These are phyloP conservation scores for Gossypium stocksii DNA, from an alignment of 345 rosid genomes.

Conservation along the genomic window DNA sequence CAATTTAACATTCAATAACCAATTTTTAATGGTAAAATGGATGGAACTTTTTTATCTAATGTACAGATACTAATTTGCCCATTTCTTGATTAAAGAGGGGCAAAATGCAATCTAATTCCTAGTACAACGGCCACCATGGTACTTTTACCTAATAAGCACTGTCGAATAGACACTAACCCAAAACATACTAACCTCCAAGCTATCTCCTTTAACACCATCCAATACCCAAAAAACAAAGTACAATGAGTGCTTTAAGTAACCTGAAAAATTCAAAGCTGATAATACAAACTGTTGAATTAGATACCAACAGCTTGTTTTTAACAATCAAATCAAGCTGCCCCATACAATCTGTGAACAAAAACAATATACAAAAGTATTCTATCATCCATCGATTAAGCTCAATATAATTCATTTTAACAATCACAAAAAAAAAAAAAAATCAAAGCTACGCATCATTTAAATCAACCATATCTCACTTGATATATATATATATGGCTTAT, in stretches of 20 bases:
- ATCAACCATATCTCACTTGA: neutral
- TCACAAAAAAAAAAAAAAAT: neutral
- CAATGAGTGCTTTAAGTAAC: neutral
- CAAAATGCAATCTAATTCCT: no score
- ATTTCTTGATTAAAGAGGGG: no score
- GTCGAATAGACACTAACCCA: neutral
- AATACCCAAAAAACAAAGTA: neutral
- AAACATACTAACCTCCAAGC: neutral
- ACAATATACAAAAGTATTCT: neutral
- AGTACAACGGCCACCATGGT: no score
- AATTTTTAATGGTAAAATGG: no score
- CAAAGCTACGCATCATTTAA: neutral
- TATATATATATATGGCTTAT: neutral
- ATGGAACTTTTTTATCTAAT: no score
- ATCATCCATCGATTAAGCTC: neutral
- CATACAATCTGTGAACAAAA: neutral
- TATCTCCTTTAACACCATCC: neutral
- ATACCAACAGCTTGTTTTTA: neutral
- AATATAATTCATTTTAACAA: neutral
- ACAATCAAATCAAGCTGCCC: neutral
- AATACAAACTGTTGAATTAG: neutral
- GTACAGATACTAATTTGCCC: no score
- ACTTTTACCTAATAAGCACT: neutral
- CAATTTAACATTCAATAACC: no score
- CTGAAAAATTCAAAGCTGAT: neutral